Base-by-base conservation (phyloP, 345 rosid genomes). In the Atalantia buxifolia region DNA sequence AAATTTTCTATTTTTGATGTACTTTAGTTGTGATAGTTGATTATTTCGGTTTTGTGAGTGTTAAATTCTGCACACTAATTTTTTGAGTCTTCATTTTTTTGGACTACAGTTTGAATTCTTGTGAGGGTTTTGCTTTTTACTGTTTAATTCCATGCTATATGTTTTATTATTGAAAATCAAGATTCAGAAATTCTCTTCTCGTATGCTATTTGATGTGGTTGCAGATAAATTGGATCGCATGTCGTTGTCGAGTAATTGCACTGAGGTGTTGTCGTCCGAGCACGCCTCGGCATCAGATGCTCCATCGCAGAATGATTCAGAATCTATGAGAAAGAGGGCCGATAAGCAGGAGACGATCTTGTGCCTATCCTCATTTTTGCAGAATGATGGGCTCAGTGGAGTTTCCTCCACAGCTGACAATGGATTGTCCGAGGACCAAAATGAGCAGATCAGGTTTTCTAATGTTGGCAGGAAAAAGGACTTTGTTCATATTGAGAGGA, bases 391-490 rank as follows among this genome's bases (percentile, higher is more conserved):
- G 60, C 79, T 80, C 22, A 28, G 57, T n/a, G 69, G 69, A 36
- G 71, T 28, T 14, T 65, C 78, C 12, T 69, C 76, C 14, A 22
- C 6, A 22, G 53, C 18, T 0, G 67, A 63, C 22, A 10, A 33
- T 64, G 79, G 79, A 28, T 30, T 84, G 38, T 78, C 85, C 0
- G 84, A 83, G 61, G 86, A 86, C 35, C 82, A 83, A 38, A 76
- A 81, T 36, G 87, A 86, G 76, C 77, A 4, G 21, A 65, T 78
- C 24, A 45, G 90, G 81, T 74, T 87, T 73, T 76, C 45, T 10
- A 27, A 83, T 18, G 84, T 88, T 69, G 86, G 83, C 22, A 83
- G 89, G 57, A 83, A 84, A 71, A 91, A 84, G 82, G 87, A 89
- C 40, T 88, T 91, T 68, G 79, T 82, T 66, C 82, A 81, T 57